Evolutionary conservation across 2,329 filamentous ascomycete species (phyloP).

Genomic region (Chrysoporthe austroafricana): DNA sequence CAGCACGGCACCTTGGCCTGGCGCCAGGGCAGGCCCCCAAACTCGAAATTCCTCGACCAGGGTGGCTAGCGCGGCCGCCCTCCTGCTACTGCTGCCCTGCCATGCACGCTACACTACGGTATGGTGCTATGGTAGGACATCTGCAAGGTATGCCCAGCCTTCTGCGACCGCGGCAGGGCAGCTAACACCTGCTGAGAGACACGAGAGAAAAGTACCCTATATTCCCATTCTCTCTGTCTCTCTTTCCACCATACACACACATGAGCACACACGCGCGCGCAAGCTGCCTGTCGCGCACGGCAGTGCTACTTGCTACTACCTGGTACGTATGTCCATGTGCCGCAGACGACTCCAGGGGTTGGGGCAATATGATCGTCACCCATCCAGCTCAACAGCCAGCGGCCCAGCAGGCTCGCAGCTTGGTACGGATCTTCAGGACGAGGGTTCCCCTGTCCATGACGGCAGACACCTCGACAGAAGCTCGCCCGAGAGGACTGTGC

Average conservation of each 20-base stretch:
- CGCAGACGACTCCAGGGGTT: neutral
- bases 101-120: neutral
- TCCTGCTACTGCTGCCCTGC: neutral
- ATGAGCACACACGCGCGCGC: too few relatives aligned
- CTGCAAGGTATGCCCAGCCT: neutral
- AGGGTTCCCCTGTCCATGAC: conserved; percentile 8
- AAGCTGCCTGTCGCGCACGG: too few relatives aligned
- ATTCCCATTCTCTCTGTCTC: too few relatives aligned
- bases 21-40: neutral
- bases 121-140: neutral
- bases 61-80: neutral
- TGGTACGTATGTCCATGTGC: neutral
- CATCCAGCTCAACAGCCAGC: neutral
- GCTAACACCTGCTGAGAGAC: too few relatives aligned
- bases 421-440: neutral
- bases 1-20: neutral
- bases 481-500: neutral
- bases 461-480: conserved; percentile 4
- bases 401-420: neutral
- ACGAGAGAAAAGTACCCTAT: neutral
- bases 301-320: too few relatives aligned
- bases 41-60: neutral
- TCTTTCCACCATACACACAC: too few relatives aligned
- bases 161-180: too few relatives aligned
- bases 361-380: conserved; percentile 4